Percentiles rank a stretch among this genome's conserved stretches.
Conservation (phyloP, 441 rosid species). For the Populus hybrid region DNA sequence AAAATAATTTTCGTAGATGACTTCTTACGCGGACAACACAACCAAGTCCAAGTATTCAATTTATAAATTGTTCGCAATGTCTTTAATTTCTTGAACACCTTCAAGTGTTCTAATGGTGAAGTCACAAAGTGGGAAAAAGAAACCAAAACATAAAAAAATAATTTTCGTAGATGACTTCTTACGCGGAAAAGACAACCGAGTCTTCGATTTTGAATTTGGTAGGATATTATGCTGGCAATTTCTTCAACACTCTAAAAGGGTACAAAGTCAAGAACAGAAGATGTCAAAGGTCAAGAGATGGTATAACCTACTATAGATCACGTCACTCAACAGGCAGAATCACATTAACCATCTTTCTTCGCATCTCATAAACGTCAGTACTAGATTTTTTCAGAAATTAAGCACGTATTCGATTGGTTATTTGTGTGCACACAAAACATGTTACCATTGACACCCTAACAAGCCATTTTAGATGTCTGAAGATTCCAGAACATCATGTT, state of each 20-base stretch:
- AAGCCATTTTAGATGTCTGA: background rate
- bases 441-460: background rate
- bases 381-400: background rate
- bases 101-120: too few relatives aligned
- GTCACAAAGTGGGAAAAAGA: too few relatives aligned
- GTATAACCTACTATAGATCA: background rate
- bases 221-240: background rate
- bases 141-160: too few relatives aligned
- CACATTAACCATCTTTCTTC: background rate
- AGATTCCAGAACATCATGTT: background rate
- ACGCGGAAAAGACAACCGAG: too few relatives aligned
- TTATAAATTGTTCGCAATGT: too few relatives aligned
- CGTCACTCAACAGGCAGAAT: background rate
- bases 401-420: background rate
- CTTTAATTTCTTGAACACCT: too few relatives aligned
- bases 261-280: conserved; percentile 1
- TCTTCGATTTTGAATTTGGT: background rate
- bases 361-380: background rate
- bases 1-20: too few relatives aligned
- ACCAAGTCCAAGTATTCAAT: too few relatives aligned
- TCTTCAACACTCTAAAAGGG: conserved; percentile 29
- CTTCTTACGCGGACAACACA: too few relatives aligned
- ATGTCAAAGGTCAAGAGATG: background rate
- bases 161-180: too few relatives aligned
- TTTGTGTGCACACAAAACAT: background rate